These are phyloP conservation scores for Adiantum capillusveneris DNA, from an alignment of 75 land plant genomes.

Conservation along the genomic window DNA sequence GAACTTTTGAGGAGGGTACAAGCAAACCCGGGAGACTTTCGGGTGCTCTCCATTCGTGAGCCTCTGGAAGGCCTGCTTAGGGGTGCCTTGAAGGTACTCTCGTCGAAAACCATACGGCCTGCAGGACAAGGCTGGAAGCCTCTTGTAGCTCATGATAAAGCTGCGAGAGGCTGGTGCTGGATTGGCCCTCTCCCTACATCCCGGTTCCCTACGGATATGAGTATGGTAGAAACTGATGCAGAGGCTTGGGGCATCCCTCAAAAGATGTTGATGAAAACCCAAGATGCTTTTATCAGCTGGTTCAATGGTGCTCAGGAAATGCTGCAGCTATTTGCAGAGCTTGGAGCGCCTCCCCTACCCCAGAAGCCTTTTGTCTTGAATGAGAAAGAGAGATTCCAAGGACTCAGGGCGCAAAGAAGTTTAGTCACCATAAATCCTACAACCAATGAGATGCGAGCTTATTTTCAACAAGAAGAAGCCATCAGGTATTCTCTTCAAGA, in stretches of 20 bases:
- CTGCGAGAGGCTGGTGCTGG: conserved; percentile 24
- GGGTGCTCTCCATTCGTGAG: conserved; percentile 19
- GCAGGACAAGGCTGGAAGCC: conserved; percentile 35
- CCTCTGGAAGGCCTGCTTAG: conserved; percentile 27
- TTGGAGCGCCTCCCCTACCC: conserved; percentile 29
- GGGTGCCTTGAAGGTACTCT: conserved; percentile 28
- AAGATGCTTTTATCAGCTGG: conserved; percentile 31
- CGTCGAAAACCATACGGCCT: conserved; percentile 18
- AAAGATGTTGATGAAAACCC: conserved; percentile 19
- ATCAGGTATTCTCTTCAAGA: conserved; percentile 30
- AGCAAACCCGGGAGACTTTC: conserved; percentile 22
- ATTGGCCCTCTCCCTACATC: conserved; percentile 16
- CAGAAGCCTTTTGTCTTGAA: conserved; percentile 15
- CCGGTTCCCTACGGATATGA: background rate
- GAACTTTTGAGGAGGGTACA: conserved; percentile 31
- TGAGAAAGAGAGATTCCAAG: conserved; percentile 33
- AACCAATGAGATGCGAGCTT: conserved; percentile 31
- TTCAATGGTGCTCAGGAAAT: conserved; percentile 28
- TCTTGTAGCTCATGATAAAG: conserved; percentile 24
- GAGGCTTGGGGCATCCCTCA: conserved; percentile 34
- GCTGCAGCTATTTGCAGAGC: conserved; percentile 25
- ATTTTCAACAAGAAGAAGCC: conserved; percentile 26
- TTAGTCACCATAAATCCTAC: conserved; percentile 30
- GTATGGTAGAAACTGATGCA: conserved; percentile 5
- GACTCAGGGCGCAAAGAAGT: conserved; percentile 28